Evolutionary conservation across 768 basidiomycete species (phyloP).

Genomic region (Mycena haematopus): DNA sequence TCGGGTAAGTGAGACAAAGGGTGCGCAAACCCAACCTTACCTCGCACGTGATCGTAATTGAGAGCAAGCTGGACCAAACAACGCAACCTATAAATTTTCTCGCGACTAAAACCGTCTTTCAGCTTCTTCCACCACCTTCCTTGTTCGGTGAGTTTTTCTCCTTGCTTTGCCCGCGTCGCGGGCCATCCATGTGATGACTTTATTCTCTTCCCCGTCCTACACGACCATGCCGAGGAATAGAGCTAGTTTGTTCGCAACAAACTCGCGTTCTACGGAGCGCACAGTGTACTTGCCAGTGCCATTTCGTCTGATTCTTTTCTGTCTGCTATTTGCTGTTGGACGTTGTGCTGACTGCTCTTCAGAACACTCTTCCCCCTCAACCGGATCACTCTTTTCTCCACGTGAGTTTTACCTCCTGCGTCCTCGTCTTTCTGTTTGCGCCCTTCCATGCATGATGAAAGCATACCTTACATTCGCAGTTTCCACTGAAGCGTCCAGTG

Average conservation of each 20-base stretch:
- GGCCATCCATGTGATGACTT: constrained; percentile 59
- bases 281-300: constrained; percentile 90
- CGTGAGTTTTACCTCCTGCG: constrained; percentile 33
- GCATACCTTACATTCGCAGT: constrained; percentile 79
- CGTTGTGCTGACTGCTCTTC: constrained; percentile 7
- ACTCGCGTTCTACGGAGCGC: constrained; percentile 64
- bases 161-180: constrained; percentile 18
- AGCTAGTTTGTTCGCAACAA: constrained; percentile 79
- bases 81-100: constrained; percentile 20
- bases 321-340: constrained; percentile 18
- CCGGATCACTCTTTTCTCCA: neutral
- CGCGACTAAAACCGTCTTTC: neutral
- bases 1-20: no score
- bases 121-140: neutral
- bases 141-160: constrained; percentile 22
- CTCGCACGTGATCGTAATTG: constrained; percentile 9
- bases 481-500: constrained; percentile 78
- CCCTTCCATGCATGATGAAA: constrained; percentile 55
- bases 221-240: constrained; percentile 89
- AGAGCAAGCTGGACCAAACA: constrained; percentile 12
- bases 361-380: neutral
- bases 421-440: constrained; percentile 22
- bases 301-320: constrained; percentile 70
- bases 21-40: no score
- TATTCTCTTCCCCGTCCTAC: constrained; percentile 92